These are phyloP conservation scores for Pseudogymnoascus sp. DNA, from an alignment of 2,329 filamentous ascomycete species.

Conservation along the genomic window DNA sequence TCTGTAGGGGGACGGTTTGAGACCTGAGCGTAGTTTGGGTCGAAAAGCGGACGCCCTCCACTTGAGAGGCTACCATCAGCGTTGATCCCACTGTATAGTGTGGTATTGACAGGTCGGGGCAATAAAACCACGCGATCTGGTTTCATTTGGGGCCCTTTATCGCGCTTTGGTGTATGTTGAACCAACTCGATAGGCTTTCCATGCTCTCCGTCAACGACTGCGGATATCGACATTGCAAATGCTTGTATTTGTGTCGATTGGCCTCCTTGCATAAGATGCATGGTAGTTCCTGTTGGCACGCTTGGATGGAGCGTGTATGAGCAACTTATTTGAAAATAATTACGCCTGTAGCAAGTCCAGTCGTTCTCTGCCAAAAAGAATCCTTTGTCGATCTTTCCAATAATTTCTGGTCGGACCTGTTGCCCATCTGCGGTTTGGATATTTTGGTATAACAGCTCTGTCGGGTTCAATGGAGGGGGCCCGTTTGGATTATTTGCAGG, in stretches of 20 bases:
- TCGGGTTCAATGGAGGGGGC: slow-evolving; percentile 30
- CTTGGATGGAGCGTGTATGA: slow-evolving; percentile 50
- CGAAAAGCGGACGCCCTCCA: slow-evolving; percentile 12
- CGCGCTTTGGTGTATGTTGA: slow-evolving; percentile 67
- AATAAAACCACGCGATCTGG: slow-evolving; percentile 40
- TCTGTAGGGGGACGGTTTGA: slow-evolving; percentile 24
- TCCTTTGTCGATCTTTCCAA: slow-evolving; percentile 62
- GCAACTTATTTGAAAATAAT: slow-evolving; percentile 63
- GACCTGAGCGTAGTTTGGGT: slow-evolving; percentile 8
- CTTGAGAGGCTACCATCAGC: not conserved
- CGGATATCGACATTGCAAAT: slow-evolving; percentile 60
- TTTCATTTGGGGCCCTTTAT: slow-evolving; percentile 60
- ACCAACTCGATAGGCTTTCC: slow-evolving; percentile 63
- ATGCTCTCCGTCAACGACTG: slow-evolving; percentile 53
- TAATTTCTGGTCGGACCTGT: slow-evolving; percentile 51
- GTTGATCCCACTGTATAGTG: not conserved
- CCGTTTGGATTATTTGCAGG: slow-evolving; percentile 12
- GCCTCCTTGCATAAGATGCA: slow-evolving; percentile 29
- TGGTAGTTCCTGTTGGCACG: slow-evolving; percentile 36
- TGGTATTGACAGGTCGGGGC: slow-evolving; percentile 20
- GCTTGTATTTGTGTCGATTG: slow-evolving; percentile 41
- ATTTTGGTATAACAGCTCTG: slow-evolving; percentile 34
- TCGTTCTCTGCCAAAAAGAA: slow-evolving; percentile 59
- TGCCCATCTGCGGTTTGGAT: slow-evolving; percentile 43
- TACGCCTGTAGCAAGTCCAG: slow-evolving; percentile 68